Evolutionary conservation across 2,329 filamentous ascomycete genomes (phyloP), one percentile per base, ranked within the genome.

Genomic region (Aspergillus neoniger): DNA sequence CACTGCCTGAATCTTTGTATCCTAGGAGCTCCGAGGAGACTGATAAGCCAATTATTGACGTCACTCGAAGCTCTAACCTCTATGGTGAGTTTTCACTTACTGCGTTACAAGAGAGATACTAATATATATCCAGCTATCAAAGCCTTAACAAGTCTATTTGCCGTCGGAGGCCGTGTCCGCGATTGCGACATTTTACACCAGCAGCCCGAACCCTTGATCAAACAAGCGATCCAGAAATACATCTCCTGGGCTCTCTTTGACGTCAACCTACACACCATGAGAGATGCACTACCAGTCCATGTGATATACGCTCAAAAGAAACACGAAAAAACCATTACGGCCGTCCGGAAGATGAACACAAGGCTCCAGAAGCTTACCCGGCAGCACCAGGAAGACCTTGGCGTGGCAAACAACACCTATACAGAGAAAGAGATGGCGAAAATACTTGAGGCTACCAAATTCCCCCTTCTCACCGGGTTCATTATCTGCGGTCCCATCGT

Each of bases 201-300:
- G 4, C 66, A 67, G 5, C 74, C 75, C 2, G 73, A 78, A 39
- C 36, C 56, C 2, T 62, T 79, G 25, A 76, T 84, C 54, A 72
- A 70, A 57, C 76, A 72, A 6, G 74, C 74, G 3, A 75, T 85
- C 51, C 67, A 74, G 12, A 75, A 76, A 5, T 87, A 85, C 70
- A 75, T 84, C 43, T 76, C 77, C 47, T 87, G 85, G 85, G 82
- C 83, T 1, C 69, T 83, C 57, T 73, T 71, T 25, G 85, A 87
- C 64, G 79, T 76, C 8, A 72, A 70, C 17, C 70, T 85, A 21
- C 72, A 79, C 52, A 67, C 69, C 9, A 64, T 55, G 53, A 54
- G 74, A 50, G 58, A 71, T 2, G 65, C 72, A 15, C 72, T 81
- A 9, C 81, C 82, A 0, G 70, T 84, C 9, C 76, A 86, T 63